Base-by-base conservation (phyloP, 202 grass and related monocot species). In the Elaeis oleifera region DNA sequence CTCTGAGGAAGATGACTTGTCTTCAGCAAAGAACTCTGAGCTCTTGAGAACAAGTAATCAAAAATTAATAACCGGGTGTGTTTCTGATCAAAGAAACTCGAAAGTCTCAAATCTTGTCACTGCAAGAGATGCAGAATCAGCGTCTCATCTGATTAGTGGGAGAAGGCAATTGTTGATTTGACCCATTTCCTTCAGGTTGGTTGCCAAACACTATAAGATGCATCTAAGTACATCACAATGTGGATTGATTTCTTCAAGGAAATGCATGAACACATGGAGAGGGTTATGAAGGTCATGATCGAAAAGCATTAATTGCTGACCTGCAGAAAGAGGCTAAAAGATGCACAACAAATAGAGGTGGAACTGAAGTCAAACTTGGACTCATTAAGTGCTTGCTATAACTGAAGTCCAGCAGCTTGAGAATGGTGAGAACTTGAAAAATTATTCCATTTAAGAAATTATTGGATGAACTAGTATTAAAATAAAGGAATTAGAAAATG, bases 361-460 rank as follows among this genome's bases (percentile, higher is more conserved):
- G 85, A 85, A 70, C 78, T 89, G 74, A 85, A 83, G 53, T 72
- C 70, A 58, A 95, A 89, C 63, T 73, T 95, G 63, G 79, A 89
- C 56, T 89, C 73, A 73, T 70, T 95, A 62, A 95, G 76, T 79
- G 75, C 81, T 95, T 75, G 82, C 85, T 58, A 89, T 89, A 56
- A 80, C 76, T 65, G 82, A 95, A 72, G 71, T 77, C 73, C 85
- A 86, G 26, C 73, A 81, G 31, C 70, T 74, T 62, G 71, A 76
- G 77, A 66, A 69, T 44, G 65, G 80, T 75, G 79, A 79, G 82
- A 64, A 51, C 73, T 76, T 64, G 51, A 68, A 77, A 74, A 87
- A 65, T 22, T 74, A 74, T 51, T 68, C n/a, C 6, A 53, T 28
- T 7, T 55, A 68, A 53, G 50, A 61, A 48, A 68, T 63, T 66